Evolutionary conservation across 2,329 filamentous ascomycete species (phyloP), one percentile per base, ranked within the genome.

Genomic region (Paecilomyces dactylethromorphus): DNA sequence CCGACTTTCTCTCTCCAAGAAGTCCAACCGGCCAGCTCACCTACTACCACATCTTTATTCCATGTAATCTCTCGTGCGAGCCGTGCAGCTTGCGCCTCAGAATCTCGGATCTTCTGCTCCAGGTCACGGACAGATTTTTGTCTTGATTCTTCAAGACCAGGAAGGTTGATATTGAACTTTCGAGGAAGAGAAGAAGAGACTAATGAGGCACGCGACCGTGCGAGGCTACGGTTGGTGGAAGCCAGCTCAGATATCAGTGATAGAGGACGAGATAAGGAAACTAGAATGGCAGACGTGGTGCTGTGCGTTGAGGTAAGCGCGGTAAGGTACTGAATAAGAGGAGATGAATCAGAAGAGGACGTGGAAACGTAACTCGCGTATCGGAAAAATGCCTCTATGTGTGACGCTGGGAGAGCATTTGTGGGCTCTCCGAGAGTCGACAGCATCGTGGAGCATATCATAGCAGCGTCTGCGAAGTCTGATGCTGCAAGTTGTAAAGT

Each of bases 1-100:
- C 90, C 92, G 76, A 90, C 86, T 67, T 84, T 85, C 64, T 91
- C 90, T 68, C 96, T 87, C 78, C 92, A 85, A 49, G 95, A 91
- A 69, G 96, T 92, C 91, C 94, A 99, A 15, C 90, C 92, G 0
- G 94, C 94, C 58, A 99, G 75, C 76, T 99, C 94, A 1, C 86
- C 83, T 6, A 95, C 93, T 24, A 97, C 93, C 13, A 93, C 91
- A 73, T 95, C 91, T 76, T 97, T 93, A 54, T 92, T 96, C 73
- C 94, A 96, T 55, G 91, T 81, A 58, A 99, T 78, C 74, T 99
- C 94, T 56, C 85, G 85, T 0, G 88, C 87, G n/a, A 96, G 75
- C 51, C 86, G 84, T 21, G 87, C 84, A 11, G 90, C 83, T 70
- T 97, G 91, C 18, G 81, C 75, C 63, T 87, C 84, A 22, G 84